Percentiles rank a stretch among this genome's conserved stretches.
Conservation (phyloP, 805 yeast species). For the Wickerhamomyces chaumierensis region DNA sequence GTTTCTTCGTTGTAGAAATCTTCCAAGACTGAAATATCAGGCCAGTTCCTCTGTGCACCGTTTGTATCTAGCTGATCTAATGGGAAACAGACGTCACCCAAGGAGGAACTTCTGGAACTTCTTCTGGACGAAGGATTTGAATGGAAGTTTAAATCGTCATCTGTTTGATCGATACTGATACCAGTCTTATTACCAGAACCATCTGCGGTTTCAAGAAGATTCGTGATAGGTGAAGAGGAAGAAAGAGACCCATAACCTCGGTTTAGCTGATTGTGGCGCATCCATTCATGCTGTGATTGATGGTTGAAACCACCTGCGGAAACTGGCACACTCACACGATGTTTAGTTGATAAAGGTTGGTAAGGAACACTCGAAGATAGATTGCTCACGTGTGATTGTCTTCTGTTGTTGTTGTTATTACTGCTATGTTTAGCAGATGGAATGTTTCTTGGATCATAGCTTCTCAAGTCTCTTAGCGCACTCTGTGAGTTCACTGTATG, state of each 20-base stretch:
- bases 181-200: neutral
- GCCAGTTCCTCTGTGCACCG: conserved; percentile 47
- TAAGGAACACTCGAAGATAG: neutral
- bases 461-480: conserved; percentile 1
- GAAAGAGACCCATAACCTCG: conserved; percentile 2
- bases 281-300: neutral
- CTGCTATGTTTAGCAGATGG: neutral
- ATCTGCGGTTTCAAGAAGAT: conserved; percentile 2
- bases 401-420: conserved; percentile 2
- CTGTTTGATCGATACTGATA: conserved; percentile 5
- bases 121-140: conserved; percentile 32
- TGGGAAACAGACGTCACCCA: conserved; percentile 90
- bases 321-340: neutral
- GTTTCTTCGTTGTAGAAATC: conserved; percentile 69
- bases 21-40: conserved; percentile 64
- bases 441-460: conserved; percentile 6
- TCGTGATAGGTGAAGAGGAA: conserved; percentile 1
- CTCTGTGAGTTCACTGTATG: neutral
- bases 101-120: conserved; percentile 49
- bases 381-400: neutral
- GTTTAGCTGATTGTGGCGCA: neutral
- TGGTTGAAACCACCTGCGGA: neutral
- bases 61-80: conserved; percentile 23
- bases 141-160: conserved; percentile 21
- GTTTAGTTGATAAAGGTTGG: neutral